Evolutionary conservation across 306 rosid genomes (phyloP), one percentile per base, ranked within the genome.

Genomic region (Begonia masoniana): DNA sequence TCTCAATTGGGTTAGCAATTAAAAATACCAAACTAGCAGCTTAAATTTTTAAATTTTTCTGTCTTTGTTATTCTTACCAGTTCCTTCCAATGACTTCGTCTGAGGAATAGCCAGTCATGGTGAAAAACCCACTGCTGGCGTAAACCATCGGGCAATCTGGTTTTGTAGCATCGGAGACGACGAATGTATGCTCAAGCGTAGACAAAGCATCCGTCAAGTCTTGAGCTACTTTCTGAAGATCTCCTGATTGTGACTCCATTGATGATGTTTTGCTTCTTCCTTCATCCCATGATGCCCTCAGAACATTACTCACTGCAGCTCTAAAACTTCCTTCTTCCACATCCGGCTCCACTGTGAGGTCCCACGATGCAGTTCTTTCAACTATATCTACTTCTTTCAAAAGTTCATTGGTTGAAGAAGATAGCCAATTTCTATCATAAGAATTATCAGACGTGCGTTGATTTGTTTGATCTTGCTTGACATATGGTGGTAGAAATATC

Each of bases 141-240:
- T 75, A 91, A 76, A 91, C 11, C 43, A 91, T 91, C 11, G 99
- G 99, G 54, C 86, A 81, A n/a, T 91, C 99, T 19, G 99, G 96
- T 60, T 81, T 83, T 21, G 93, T 77, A 46, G 96, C 99, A 67
- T 91, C 96, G 1, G 99, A 91, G 56, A 91, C 99, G 47, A 91
- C 99, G 64, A 91, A 91, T 10, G 99, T 86, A 61, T 91, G 99
- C 47, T 86, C 95, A 50, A 86, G 72, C 9, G 84, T 69, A 0
- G 82, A 58, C 80, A 91, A 39, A 17, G 99, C 99, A 10, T 69
- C 81, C 74, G 73, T 91, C 77, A 91, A 56, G 57, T 86, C 99
- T 52, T 76, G 85, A 15, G 96, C 81, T 8, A 81, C 84, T 67
- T 85, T 82, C 19, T 91, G 97, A 6, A 78, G 57, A 9, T 57